These are phyloP conservation scores for Fusarium mundagurra DNA, from an alignment of 2,329 filamentous ascomycete genomes.

Conservation along the genomic window DNA sequence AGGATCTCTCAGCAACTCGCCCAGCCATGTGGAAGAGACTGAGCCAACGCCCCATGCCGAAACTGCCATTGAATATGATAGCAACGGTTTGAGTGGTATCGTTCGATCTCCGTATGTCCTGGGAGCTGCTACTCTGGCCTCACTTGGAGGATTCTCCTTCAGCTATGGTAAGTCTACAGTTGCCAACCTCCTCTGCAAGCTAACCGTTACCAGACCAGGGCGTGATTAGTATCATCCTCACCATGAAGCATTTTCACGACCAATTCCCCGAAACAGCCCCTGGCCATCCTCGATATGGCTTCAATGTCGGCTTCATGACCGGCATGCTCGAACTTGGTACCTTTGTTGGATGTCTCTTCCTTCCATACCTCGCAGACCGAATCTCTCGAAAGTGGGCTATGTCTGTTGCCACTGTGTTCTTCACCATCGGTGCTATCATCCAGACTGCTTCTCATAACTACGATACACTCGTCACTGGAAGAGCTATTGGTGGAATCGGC, in stretches of 20 bases:
- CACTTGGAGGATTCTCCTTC: background rate
- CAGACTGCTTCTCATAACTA: conserved; percentile 34
- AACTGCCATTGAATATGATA: conserved; percentile 1
- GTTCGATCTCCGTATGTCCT: conserved; percentile 52
- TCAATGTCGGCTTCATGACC: conserved; percentile 51
- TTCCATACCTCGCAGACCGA: conserved; percentile 34
- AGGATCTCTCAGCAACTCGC: background rate
- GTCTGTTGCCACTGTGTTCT: conserved; percentile 37
- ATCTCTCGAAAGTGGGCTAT: conserved; percentile 39
- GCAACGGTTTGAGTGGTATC: conserved; percentile 48
- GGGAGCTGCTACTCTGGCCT: conserved; percentile 54
- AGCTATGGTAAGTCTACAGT: background rate
- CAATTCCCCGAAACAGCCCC: conserved; percentile 46
- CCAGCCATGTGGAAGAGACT: background rate
- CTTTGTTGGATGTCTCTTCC: conserved; percentile 51
- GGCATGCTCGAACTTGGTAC: conserved; percentile 61
- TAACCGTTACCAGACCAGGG: conserved; percentile 41
- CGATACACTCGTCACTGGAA: conserved; percentile 22
- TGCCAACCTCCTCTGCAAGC: background rate
- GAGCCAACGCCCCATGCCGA: background rate
- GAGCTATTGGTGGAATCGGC: conserved; percentile 53
- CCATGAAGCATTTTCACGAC: conserved; percentile 56
- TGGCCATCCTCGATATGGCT: conserved; percentile 36
- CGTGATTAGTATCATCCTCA: conserved; percentile 54
- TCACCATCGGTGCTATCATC: conserved; percentile 35